phyloP scores from a whole-genome alignment of 2,329 filamentous ascomycete species.

The Aspergillus versicolor region DNA sequence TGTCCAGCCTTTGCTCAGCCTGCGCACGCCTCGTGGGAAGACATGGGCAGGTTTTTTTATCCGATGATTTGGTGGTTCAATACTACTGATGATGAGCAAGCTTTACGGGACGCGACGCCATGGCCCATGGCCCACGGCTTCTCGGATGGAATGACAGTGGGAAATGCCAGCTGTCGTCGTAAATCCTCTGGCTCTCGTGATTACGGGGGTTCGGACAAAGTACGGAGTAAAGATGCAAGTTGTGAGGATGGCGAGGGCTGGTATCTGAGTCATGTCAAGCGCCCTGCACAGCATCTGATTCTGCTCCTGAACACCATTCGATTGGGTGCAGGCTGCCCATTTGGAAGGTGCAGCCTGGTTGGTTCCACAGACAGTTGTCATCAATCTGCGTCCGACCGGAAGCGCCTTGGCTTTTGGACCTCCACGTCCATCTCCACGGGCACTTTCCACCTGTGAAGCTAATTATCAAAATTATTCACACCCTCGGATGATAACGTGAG shows the following conservation, averaged over 20 bases:
- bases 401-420: background rate
- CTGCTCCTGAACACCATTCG: background rate
- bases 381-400: slow-evolving; percentile 1
- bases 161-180: background rate
- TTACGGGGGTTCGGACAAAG: background rate
- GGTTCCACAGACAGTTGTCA: slow-evolving; percentile 20
- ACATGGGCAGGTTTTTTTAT: background rate
- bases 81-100: background rate
- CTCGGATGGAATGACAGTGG: too few species aligned
- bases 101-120: background rate
- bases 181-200: background rate
- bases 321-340: slow-evolving; percentile 7
- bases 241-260: background rate
- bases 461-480: background rate
- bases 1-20: slow-evolving; percentile 7
- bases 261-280: slow-evolving; percentile 9
- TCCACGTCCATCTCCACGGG: background rate
- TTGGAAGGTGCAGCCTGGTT: slow-evolving; percentile 12
- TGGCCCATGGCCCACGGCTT: too few species aligned
- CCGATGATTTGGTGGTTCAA: background rate
- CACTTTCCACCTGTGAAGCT: background rate
- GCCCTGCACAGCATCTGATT: slow-evolving; percentile 5
- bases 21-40: background rate
- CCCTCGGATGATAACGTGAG: background rate
- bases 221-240: background rate